phyloP scores from a whole-genome alignment of 305 asterid species.

The Solanum chacoense region DNA sequence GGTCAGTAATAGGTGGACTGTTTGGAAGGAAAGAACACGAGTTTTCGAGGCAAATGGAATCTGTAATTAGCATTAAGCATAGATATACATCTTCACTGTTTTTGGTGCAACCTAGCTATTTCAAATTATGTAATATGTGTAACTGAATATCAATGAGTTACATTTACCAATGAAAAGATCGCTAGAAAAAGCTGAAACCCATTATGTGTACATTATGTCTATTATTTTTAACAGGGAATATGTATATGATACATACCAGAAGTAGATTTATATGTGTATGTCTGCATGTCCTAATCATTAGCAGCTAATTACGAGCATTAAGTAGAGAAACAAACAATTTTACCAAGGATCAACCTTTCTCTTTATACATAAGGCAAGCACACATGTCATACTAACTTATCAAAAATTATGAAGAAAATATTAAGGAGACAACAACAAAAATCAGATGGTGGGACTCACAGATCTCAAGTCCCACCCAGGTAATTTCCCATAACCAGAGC shows the following conservation, averaged over 20 bases:
- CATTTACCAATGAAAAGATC: not conserved
- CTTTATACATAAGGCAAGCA: not conserved
- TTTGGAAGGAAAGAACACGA: not conserved
- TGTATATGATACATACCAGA: not conserved
- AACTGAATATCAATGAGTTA: not conserved
- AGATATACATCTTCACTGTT: not conserved
- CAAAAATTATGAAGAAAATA: not conserved
- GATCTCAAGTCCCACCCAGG: slow-evolving; percentile 99
- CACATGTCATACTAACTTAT: not conserved
- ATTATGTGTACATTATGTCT: not conserved
- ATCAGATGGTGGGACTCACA: slow-evolving; percentile 45
- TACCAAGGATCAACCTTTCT: not conserved
- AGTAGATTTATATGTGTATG: not conserved
- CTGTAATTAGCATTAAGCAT: not conserved
- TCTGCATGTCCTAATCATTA: not conserved
- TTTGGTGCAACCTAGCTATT: not conserved
- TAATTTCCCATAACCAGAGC: slow-evolving; percentile 70
- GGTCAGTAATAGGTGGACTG: not conserved
- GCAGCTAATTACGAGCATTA: not conserved
- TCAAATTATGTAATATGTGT: not conserved
- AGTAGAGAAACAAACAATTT: not conserved
- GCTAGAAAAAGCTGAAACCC: not conserved
- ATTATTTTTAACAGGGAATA: not conserved
- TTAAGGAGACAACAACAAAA: not conserved
- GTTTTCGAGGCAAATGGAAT: not conserved